phyloP scores from a whole-genome alignment of 1,284 basidiomycete species.

The Fomitopsis pinicola region DNA sequence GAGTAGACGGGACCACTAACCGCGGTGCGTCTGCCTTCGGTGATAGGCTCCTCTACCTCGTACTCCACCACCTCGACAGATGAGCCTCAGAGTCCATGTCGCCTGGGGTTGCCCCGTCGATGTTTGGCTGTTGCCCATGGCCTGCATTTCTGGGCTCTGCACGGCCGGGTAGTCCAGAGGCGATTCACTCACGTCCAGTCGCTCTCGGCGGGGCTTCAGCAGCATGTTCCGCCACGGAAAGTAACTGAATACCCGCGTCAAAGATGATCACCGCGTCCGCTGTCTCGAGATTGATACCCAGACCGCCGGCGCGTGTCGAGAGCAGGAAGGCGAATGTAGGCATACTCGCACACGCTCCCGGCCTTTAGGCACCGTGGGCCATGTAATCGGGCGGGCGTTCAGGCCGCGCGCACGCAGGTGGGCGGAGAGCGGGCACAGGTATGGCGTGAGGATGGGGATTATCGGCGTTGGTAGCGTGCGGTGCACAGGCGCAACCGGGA shows the following conservation, averaged over 20 bases:
- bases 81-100: slow-evolving; percentile 2
- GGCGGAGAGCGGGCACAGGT: slow-evolving; percentile 67
- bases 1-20: slow-evolving; percentile 12
- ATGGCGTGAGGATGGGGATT: slow-evolving; percentile 77
- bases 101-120: slow-evolving; percentile 1
- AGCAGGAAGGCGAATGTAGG: slow-evolving; percentile 80
- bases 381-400: slow-evolving; percentile 77
- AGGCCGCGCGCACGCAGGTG: slow-evolving; percentile 58
- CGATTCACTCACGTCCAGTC: slow-evolving; percentile 66
- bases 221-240: slow-evolving; percentile 20
- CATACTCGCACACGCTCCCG: slow-evolving; percentile 83
- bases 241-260: slow-evolving; percentile 60
- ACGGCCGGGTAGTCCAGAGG: slow-evolving; percentile 7
- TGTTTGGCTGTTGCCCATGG: neutral
- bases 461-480: slow-evolving; percentile 56
- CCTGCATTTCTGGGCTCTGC: slow-evolving; percentile 13
- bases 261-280: slow-evolving; percentile 99
- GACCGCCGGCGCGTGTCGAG: slow-evolving; percentile 94
- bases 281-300: slow-evolving; percentile 98
- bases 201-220: slow-evolving; percentile 45
- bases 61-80: slow-evolving; percentile 12
- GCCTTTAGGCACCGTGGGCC: slow-evolving; percentile 83
- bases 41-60: slow-evolving; percentile 24
- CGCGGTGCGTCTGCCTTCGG: slow-evolving; percentile 22
- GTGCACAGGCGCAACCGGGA: slow-evolving; percentile 6